These are phyloP conservation scores for Microthyrium microscopicum DNA, from an alignment of 2,329 filamentous ascomycete genomes.

Conservation along the genomic window DNA sequence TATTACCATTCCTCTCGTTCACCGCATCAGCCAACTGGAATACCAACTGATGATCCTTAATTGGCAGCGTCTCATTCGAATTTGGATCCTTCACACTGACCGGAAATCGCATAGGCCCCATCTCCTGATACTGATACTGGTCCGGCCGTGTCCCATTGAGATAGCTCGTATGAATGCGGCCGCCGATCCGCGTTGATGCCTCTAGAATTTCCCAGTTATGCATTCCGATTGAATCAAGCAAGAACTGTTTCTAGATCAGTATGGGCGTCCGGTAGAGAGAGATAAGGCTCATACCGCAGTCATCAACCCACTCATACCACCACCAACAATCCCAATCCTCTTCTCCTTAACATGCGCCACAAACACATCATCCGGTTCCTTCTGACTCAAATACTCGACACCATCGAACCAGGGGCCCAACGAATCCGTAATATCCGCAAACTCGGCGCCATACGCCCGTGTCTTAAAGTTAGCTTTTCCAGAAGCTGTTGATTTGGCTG, in stretches of 20 bases:
- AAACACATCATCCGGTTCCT: slow-evolving; percentile 35
- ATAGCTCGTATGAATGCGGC: slow-evolving; percentile 47
- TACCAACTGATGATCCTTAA: slow-evolving; percentile 47
- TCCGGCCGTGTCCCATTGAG: slow-evolving; percentile 39
- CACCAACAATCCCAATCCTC: slow-evolving; percentile 46
- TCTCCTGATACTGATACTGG: slow-evolving; percentile 51
- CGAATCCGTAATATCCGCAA: slow-evolving; percentile 33
- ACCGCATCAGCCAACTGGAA: slow-evolving; percentile 45
- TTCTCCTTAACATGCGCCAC: slow-evolving; percentile 39
- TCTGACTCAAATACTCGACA: slow-evolving; percentile 39
- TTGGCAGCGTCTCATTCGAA: slow-evolving; percentile 39
- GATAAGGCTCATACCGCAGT: slow-evolving; percentile 26
- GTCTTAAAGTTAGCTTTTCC: too few species aligned
- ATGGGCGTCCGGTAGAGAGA: not conserved
- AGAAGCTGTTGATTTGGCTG: too few species aligned
- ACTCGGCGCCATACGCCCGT: slow-evolving; percentile 21
- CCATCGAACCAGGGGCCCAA: slow-evolving; percentile 52
- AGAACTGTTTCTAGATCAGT: slow-evolving; percentile 11
- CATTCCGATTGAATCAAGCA: slow-evolving; percentile 37
- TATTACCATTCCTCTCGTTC: slow-evolving; percentile 41
- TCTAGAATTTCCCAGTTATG: slow-evolving; percentile 46
- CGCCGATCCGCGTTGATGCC: slow-evolving; percentile 42
- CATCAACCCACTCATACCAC: slow-evolving; percentile 49
- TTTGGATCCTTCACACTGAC: slow-evolving; percentile 30
- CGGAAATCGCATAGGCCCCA: slow-evolving; percentile 51